Percentiles rank a stretch among this genome's conserved stretches.
Evolutionary conservation across 2,329 filamentous ascomycete genomes (phyloP).

Genomic region (Penicillium olsonii): DNA sequence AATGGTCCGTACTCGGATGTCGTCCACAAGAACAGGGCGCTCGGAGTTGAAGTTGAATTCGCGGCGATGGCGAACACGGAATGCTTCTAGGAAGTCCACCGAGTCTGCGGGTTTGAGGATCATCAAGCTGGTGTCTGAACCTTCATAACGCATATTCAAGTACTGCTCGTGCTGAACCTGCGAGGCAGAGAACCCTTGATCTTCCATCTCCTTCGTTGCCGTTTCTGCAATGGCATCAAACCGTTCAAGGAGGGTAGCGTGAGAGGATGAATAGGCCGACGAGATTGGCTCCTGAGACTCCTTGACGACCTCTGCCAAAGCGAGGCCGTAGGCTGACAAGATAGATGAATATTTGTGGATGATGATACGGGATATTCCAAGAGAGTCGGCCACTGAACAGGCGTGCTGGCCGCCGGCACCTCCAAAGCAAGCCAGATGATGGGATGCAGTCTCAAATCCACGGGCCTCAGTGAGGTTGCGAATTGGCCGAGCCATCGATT

Average conservation of each 20-base stretch:
- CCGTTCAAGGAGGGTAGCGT: constrained; percentile 60
- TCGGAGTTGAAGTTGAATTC: constrained; percentile 91
- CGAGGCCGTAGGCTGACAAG: constrained; percentile 89
- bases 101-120: constrained; percentile 66
- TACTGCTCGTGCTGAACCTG: constrained; percentile 48
- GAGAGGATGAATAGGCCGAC: constrained; percentile 51
- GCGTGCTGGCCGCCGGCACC: constrained; percentile 92
- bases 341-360: constrained; percentile 91
- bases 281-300: constrained; percentile 70
- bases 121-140: constrained; percentile 53
- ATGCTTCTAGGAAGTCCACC: constrained; percentile 81
- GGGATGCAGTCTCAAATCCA: constrained; percentile 85
- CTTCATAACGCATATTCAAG: constrained; percentile 53
- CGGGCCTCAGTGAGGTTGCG: constrained; percentile 88
- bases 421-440: constrained; percentile 88
- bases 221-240: constrained; percentile 75
- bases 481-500: constrained; percentile 67
- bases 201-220: constrained; percentile 41
- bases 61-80: constrained; percentile 81
- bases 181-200: constrained; percentile 46
- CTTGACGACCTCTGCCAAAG: constrained; percentile 87
- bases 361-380: constrained; percentile 83
- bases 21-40: constrained; percentile 83
- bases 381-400: constrained; percentile 81
- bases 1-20: constrained; percentile 84